A percentile compares a stretch with the other conserved stretches of the same genome.
phyloP scores from a whole-genome alignment of 2,329 filamentous ascomycete genomes.

The Pseudomassariella vexata region DNA sequence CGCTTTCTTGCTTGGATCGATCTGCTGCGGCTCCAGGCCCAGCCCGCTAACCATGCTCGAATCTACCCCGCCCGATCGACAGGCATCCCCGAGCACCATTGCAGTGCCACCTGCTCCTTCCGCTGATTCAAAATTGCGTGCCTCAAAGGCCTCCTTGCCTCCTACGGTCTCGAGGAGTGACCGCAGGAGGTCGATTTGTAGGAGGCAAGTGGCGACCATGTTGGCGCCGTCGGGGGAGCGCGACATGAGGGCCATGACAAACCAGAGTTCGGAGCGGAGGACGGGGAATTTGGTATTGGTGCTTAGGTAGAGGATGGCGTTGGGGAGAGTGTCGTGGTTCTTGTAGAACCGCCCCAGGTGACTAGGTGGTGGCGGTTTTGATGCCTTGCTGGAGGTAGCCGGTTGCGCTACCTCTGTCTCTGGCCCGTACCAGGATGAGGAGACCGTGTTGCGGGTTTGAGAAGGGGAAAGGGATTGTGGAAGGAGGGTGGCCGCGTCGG shows the following conservation, averaged over 20 bases:
- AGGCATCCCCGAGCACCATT: neutral
- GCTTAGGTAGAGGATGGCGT: constrained; percentile 45
- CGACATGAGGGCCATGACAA: constrained; percentile 56
- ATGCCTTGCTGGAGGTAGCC: neutral
- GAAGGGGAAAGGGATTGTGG: neutral
- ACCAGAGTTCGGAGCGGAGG: constrained; percentile 56
- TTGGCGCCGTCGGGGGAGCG: constrained; percentile 43
- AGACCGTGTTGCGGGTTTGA: neutral
- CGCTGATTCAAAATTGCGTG: neutral
- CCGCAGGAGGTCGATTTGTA: constrained; percentile 34
- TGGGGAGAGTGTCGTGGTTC: constrained; percentile 32
- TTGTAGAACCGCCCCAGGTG: constrained; percentile 33
- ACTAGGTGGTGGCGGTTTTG: neutral
- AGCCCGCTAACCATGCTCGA: constrained; percentile 20
- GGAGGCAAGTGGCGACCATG: constrained; percentile 37
- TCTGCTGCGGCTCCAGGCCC: constrained; percentile 38
- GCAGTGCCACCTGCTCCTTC: constrained; percentile 3
- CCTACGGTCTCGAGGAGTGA: constrained; percentile 40
- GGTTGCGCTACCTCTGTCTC: too few species aligned
- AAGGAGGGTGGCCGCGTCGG: constrained; percentile 20
- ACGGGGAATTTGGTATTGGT: constrained; percentile 53
- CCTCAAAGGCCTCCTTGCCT: constrained; percentile 5
- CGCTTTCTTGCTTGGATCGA: constrained; percentile 35
- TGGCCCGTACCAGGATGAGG: too few species aligned
- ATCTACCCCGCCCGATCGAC: too few species aligned